These are phyloP conservation scores for Adansonia madagascariensis DNA, from an alignment of 441 rosid species.

Conservation along the genomic window DNA sequence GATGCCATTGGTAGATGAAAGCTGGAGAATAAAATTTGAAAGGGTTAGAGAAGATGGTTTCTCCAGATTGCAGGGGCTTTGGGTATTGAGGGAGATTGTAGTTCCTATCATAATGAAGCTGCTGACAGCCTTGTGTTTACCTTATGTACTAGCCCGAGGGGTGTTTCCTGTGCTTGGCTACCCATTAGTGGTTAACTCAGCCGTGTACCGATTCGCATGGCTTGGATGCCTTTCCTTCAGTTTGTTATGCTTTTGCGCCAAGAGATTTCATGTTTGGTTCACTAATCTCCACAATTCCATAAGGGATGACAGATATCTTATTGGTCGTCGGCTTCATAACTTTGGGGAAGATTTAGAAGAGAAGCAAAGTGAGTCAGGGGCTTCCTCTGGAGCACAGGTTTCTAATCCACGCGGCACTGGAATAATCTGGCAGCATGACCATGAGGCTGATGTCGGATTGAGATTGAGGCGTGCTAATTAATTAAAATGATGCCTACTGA, in stretches of 20 bases:
- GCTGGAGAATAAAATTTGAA: constrained; percentile 86
- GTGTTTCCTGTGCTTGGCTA: constrained; percentile 89
- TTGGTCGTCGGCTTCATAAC: constrained; percentile 90
- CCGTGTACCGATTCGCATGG: constrained; percentile 94
- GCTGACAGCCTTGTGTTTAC: constrained; percentile 85
- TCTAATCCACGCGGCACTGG: constrained; percentile 30
- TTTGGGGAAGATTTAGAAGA: constrained; percentile 56
- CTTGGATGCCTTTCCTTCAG: constrained; percentile 82
- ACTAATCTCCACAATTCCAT: constrained; percentile 97
- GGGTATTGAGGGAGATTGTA: constrained; percentile 91
- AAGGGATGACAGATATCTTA: constrained; percentile 87
- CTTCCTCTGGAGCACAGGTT: constrained; percentile 30
- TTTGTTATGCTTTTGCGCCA: constrained; percentile 73
- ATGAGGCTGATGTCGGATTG: constrained; percentile 60
- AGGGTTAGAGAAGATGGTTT: constrained; percentile 93
- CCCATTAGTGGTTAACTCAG: constrained; percentile 86
- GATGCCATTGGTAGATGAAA: constrained; percentile 92
- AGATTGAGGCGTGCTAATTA: constrained; percentile 53
- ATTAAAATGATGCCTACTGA: constrained; percentile 37
- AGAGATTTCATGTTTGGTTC: constrained; percentile 90
- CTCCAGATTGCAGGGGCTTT: constrained; percentile 85
- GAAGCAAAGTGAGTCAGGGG: constrained; percentile 36
- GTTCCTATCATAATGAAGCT: constrained; percentile 90
- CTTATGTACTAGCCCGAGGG: constrained; percentile 86
- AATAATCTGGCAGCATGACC: constrained; percentile 40